A percentile compares a stretch with the other conserved stretches of the same genome.
phyloP scores from a whole-genome alignment of 2,329 filamentous ascomycete genomes.

The Claviceps sp. region DNA sequence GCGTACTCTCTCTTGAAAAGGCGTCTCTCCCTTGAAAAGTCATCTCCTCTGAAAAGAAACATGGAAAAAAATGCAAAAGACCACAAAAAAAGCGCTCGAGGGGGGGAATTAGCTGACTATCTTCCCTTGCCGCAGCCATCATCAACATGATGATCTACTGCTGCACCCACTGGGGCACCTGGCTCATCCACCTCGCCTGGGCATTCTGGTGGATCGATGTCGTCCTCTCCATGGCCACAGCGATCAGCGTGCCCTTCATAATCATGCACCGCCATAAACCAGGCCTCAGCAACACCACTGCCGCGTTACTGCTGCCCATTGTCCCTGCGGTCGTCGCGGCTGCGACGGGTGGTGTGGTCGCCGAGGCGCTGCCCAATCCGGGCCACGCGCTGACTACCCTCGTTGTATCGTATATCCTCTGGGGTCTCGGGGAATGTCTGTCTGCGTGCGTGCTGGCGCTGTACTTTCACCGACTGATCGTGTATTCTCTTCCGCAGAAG shows the following conservation, averaged over 20 bases:
- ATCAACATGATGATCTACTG: slow-evolving; percentile 50
- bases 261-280: slow-evolving; percentile 34
- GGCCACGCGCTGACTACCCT: slow-evolving; percentile 47
- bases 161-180: slow-evolving; percentile 48
- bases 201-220: slow-evolving; percentile 45
- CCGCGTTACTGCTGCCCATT: slow-evolving; percentile 51
- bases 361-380: slow-evolving; percentile 41
- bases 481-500: slow-evolving; percentile 51
- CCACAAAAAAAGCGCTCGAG: too few relatives aligned
- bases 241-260: slow-evolving; percentile 41
- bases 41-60: too few relatives aligned
- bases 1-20: too few relatives aligned
- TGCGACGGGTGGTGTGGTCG: slow-evolving; percentile 49
- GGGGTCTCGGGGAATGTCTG: slow-evolving; percentile 47
- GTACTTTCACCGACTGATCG: slow-evolving; percentile 54
- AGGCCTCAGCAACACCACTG: slow-evolving; percentile 45
- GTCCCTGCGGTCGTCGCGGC: slow-evolving; percentile 53
- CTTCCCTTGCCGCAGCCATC: slow-evolving; percentile 27
- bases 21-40: too few relatives aligned
- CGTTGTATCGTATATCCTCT: slow-evolving; percentile 53
- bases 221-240: slow-evolving; percentile 37
- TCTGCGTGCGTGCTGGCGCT: slow-evolving; percentile 50
- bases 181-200: slow-evolving; percentile 43
- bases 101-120: not conserved
- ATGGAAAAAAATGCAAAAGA: too few relatives aligned